Evolutionary conservation across 495 filamentous ascomycete species (phyloP), one percentile per base, ranked within the genome.

Genomic region (Lophiotrema nucula): DNA sequence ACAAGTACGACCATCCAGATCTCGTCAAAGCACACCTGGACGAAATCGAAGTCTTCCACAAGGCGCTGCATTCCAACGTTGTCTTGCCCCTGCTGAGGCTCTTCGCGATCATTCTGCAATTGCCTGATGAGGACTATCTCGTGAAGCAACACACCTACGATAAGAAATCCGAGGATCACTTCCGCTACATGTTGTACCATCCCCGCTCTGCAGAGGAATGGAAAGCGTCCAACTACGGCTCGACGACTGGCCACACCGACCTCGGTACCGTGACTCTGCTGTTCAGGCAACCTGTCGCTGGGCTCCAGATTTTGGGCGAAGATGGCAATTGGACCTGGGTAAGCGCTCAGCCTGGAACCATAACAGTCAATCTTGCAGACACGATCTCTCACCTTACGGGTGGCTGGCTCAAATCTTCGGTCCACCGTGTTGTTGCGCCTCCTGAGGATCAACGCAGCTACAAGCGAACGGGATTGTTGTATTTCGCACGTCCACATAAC

Each of bases 101-200:
- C 4, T 73, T 83, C 15, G 76, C 80, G 0, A 70, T 73, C 23
- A 67, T 79, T 2, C 72, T 84, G 2, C 78, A 83, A 54, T 55
- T 83, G 3, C 75, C 77, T 10, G 79, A 81, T 16, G 53, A 57
- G 46, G 74, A 79, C 12, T 75, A 71, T 43, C 73, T 82, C 18
- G 63, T 75, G 0, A 69, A 76, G 11, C 69, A 68, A 12, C 81
- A 83, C 51, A 72, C 68, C 4, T 82, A 83, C 49, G 74, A 78
- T 5, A 69, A 72, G 11, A 63, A 72, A 8, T 69, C 71, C 19
- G 71, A 75, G 10, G 71, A 73, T 50, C 77, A 81, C 58, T 67
- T 81, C n/a, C 72, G 80, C 0, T 82, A 82, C 61, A 82, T 82
- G 78, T 76, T 76, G 33, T 83, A 82, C 55, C 67, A 74, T 43